Conservation (phyloP, 768 basidiomycete genomes). For the Auricularia auricula-judae region DNA sequence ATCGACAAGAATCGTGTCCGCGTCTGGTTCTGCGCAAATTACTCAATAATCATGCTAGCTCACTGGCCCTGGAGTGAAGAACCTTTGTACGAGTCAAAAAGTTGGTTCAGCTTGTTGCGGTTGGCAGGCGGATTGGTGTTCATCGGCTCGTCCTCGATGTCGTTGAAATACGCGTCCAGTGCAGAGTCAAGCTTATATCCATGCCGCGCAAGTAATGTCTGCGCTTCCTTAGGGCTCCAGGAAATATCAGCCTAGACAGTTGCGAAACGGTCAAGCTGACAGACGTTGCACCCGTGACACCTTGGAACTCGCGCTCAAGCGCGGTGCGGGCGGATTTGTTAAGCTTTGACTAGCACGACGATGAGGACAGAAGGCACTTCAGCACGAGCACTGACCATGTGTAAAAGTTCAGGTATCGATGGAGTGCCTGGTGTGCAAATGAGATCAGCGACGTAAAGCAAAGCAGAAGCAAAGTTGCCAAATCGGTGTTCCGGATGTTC, state of each 20-base stretch:
- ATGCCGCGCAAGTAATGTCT: slow-evolving; percentile 25
- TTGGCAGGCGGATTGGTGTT: slow-evolving; percentile 11
- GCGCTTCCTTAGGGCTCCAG: slow-evolving; percentile 2
- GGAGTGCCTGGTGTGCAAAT: no score
- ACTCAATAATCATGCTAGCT: neutral
- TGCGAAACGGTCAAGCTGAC: slow-evolving; percentile 19
- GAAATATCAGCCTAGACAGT: neutral
- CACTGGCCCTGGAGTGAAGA: slow-evolving; percentile 4
- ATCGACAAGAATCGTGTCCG: slow-evolving; percentile 58
- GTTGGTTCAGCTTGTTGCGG: slow-evolving; percentile 38
- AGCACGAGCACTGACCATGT: no score
- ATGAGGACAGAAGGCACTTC: no score
- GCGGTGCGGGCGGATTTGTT: neutral
- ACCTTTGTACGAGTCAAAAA: slow-evolving; percentile 70
- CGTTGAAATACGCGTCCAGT: slow-evolving; percentile 60
- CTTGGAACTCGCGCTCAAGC: slow-evolving; percentile 34
- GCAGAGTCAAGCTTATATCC: slow-evolving; percentile 66
- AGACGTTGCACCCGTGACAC: slow-evolving; percentile 61
- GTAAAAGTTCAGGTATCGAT: no score
- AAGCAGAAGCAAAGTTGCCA: no score
- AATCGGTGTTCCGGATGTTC: no score
- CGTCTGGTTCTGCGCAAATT: slow-evolving; percentile 37
- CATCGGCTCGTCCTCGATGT: slow-evolving; percentile 28
- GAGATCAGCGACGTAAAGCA: no score
- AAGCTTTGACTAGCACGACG: neutral